These are phyloP conservation scores for Picea abies DNA, from an alignment of 83 land plant genomes.

Conservation along the genomic window DNA sequence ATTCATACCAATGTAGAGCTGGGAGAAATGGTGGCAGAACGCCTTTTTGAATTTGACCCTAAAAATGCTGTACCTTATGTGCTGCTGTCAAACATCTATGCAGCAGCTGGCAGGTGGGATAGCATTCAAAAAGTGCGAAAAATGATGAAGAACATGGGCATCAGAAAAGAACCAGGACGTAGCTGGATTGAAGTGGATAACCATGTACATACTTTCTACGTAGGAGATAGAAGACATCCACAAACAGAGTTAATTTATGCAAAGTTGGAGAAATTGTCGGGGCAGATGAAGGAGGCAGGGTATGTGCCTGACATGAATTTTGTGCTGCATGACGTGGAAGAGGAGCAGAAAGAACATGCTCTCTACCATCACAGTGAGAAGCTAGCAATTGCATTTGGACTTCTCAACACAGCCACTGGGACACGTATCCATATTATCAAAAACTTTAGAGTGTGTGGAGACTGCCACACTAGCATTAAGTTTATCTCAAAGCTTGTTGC, in stretches of 20 bases:
- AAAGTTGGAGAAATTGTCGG: conserved; percentile 40
- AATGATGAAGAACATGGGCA: conserved; percentile 48
- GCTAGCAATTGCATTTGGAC: conserved; percentile 52
- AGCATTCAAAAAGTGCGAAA: conserved; percentile 46
- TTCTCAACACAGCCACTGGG: conserved; percentile 25
- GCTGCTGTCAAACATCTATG: not conserved
- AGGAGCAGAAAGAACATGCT: conserved; percentile 20
- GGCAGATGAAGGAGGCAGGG: conserved; percentile 57
- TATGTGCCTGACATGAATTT: conserved; percentile 59
- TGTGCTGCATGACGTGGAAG: conserved; percentile 54
- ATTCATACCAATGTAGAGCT: conserved; percentile 2
- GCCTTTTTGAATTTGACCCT: conserved; percentile 10
- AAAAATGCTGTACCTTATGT: conserved; percentile 11
- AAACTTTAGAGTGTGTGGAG: conserved; percentile 52
- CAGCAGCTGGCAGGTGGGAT: conserved; percentile 67
- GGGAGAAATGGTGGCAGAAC: not conserved
- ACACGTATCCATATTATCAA: conserved; percentile 46
- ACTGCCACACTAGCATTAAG: conserved; percentile 54
- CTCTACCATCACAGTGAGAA: conserved; percentile 51
- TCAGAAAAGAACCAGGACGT: conserved; percentile 43
- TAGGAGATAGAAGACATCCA: conserved; percentile 51
- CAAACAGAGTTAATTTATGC: conserved; percentile 47
- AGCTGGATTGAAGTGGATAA: conserved; percentile 54
- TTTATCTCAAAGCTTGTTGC: conserved; percentile 23
- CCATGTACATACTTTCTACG: conserved; percentile 41